A percentile compares a stretch with the other conserved stretches of the same genome.
Evolutionary conservation across 1,139 yeast genomes (phyloP).

Genomic region (Yamadazyma buinensis): DNA sequence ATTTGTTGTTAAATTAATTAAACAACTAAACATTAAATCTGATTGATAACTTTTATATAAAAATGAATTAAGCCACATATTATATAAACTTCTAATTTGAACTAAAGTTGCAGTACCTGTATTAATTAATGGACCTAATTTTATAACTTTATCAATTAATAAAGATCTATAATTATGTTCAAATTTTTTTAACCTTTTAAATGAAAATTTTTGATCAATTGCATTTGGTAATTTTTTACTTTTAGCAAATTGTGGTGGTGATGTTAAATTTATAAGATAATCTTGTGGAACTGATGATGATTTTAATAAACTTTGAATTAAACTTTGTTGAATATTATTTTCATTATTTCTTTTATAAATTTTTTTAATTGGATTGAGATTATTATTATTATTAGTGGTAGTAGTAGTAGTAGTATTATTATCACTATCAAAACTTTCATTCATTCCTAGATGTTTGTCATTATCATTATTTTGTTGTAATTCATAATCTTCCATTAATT

Average conservation of each 20-base stretch:
- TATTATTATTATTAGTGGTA: no score
- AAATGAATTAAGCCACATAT: conserved; percentile 33
- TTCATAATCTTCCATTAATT: conserved; percentile 1
- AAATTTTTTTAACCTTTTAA: conserved; percentile 11
- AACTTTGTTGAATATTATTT: conserved; percentile 9
- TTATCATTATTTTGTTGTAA: neutral
- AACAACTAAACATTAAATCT: conserved; percentile 34
- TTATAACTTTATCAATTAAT: conserved; percentile 12
- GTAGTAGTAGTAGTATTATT: no score
- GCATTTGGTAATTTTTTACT: conserved; percentile 20
- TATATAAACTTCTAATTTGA: conserved; percentile 31
- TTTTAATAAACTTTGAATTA: conserved; percentile 12
- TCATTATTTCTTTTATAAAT: neutral
- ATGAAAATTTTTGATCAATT: conserved; percentile 11
- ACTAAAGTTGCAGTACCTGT: conserved; percentile 27
- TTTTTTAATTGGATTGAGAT: no score
- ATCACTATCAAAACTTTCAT: neutral
- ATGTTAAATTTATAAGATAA: conserved; percentile 8
- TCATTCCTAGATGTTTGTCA: no score
- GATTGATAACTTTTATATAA: conserved; percentile 22
- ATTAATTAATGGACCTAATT: conserved; percentile 20
- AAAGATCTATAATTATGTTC: conserved; percentile 17
- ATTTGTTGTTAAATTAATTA: conserved; percentile 39
- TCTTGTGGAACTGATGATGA: conserved; percentile 12
- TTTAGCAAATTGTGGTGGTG: conserved; percentile 6